Evolutionary conservation across 1,284 basidiomycete genomes (phyloP), one percentile per base, ranked within the genome.

Genomic region (Leucoagaricus sp.): DNA sequence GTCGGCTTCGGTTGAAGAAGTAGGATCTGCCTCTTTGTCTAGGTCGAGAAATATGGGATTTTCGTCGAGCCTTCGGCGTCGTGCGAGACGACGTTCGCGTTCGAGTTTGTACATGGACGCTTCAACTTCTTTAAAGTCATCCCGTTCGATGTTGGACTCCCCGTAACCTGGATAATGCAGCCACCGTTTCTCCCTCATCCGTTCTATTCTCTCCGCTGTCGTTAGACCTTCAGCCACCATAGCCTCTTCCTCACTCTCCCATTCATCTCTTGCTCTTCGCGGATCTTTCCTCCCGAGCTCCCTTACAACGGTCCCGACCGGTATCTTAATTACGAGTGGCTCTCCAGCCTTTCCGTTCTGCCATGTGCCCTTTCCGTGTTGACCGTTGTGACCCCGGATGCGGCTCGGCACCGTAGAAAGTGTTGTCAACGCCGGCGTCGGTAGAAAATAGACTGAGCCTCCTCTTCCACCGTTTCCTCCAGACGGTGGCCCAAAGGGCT

Each of bases 391-490:
- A 0, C 84, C 95, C 26, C 82, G 81, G 21, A 93, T 73, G 23
- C 87, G 85, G 58, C 83, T 85, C 0, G 85, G 73, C 0, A 97
- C 80, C 1, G 85, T 80, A 6, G 87, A 82, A 26, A 98, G 85
- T 0, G 89, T 91, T 0, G 91, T 91, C 12, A 97, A 75, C 33
- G 84, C 79, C 0, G 86, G 77, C 0, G 89, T 87, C 1, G 94
- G 90, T 45, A 85, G 72, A 61, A 98, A 82, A 69, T 93, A 94
- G 29, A 98, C 85, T 60, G 91, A 86, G 1, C 92, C 94, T 25
- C 95, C 96, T 46, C 82, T 81, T 0, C 94, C 95, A 17, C 96
- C 95, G 61, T 91, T 90, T 1, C 94, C 95, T 1, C 95, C 95
- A 9, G 91, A 93, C 0, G 94, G 92, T 0, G 93, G 92, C 0